phyloP scores from a whole-genome alignment of 2,329 filamentous ascomycete species.

The Alternaria rosae region DNA sequence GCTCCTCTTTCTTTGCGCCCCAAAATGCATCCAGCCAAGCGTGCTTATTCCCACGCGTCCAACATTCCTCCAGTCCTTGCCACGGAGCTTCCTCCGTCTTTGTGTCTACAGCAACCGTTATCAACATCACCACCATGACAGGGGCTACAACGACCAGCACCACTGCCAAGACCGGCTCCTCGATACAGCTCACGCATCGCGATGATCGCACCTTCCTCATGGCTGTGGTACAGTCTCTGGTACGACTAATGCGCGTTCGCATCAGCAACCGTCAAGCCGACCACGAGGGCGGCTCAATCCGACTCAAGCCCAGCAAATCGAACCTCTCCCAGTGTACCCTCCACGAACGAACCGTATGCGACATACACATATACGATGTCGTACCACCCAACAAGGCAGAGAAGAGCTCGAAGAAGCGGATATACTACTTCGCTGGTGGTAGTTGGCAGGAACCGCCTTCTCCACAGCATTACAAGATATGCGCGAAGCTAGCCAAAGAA shows the following conservation, averaged over 20 bases:
- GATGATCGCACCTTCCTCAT: conserved; percentile 51
- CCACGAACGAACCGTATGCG: conserved; percentile 52
- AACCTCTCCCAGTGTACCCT: conserved; percentile 46
- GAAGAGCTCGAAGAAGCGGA: conserved; percentile 36
- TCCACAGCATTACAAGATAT: conserved; percentile 61
- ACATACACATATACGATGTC: conserved; percentile 58
- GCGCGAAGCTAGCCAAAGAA: conserved; percentile 54
- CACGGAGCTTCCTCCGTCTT: not conserved
- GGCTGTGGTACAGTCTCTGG: conserved; percentile 47
- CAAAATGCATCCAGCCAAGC: conserved; percentile 8
- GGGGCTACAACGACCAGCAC: not conserved
- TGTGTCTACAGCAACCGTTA: not conserved
- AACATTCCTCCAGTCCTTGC: not conserved
- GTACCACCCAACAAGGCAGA: conserved; percentile 22
- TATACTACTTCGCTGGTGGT: conserved; percentile 66
- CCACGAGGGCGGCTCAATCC: conserved; percentile 52
- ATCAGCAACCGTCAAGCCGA: conserved; percentile 42
- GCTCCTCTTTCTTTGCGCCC: not conserved
- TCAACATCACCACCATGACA: not conserved
- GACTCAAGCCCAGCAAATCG: conserved; percentile 47
- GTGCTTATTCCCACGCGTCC: not conserved
- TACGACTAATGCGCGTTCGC: conserved; percentile 47
- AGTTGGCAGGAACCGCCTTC: conserved; percentile 63
- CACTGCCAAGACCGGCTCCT: conserved; percentile 8
- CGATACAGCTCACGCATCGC: conserved; percentile 48